A percentile compares a stretch with the other conserved stretches of the same genome.
phyloP scores from a whole-genome alignment of 805 yeast genomes.

The Barnettozyma salicaria region DNA sequence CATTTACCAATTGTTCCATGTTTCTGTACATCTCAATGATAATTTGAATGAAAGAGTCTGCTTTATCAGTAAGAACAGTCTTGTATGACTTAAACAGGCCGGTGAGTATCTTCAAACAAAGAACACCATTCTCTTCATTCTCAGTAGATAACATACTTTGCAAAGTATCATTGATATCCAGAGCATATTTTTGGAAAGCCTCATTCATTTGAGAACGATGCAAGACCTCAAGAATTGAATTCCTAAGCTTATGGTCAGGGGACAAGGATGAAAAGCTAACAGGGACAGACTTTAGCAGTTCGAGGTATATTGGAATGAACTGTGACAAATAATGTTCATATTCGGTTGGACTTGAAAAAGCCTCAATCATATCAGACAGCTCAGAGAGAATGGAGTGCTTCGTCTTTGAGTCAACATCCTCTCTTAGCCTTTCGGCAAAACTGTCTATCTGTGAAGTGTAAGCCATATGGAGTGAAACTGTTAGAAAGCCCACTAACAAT shows the following conservation, averaged over 20 bases:
- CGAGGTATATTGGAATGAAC: conserved; percentile 63
- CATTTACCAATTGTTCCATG: conserved; percentile 67
- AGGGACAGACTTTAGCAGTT: conserved; percentile 60
- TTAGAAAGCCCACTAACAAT: too few species aligned
- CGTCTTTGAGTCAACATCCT: conserved; percentile 47
- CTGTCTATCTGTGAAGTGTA: conserved; percentile 52
- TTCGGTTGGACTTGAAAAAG: conserved; percentile 74
- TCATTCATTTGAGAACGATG: conserved; percentile 83
- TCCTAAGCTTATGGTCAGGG: conserved; percentile 72
- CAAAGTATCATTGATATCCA: conserved; percentile 51
- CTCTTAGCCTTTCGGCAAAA: conserved; percentile 56
- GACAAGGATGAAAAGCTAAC: conserved; percentile 62
- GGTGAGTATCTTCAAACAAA: conserved; percentile 83
- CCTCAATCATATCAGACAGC: conserved; percentile 79
- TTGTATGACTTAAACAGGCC: conserved; percentile 83
- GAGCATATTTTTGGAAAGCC: conserved; percentile 64
- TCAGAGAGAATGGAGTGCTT: conserved; percentile 73
- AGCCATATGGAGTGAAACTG: conserved; percentile 31
- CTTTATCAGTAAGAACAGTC: conserved; percentile 56
- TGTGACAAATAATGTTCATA: conserved; percentile 69
- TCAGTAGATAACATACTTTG: conserved; percentile 61
- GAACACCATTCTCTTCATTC: conserved; percentile 92
- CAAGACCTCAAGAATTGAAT: conserved; percentile 68
- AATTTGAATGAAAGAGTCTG: conserved; percentile 70
- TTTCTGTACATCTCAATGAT: conserved; percentile 74